phyloP scores from a whole-genome alignment of 768 basidiomycete species.

The Brasilioporus rufonigricans region DNA sequence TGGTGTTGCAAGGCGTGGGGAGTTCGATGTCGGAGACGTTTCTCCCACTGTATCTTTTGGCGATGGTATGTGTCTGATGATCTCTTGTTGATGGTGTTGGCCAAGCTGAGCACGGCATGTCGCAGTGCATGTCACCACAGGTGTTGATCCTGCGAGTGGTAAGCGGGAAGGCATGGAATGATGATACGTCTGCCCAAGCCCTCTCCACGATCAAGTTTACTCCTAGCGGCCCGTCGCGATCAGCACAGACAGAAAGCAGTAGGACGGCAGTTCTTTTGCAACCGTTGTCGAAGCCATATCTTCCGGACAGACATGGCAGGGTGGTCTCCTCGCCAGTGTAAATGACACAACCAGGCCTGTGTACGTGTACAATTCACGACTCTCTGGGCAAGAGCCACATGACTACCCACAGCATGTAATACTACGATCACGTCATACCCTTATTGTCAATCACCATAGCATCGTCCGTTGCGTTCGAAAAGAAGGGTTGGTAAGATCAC shows the following conservation, averaged over 20 bases:
- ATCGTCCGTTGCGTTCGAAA: too few species aligned
- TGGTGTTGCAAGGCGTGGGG: conserved; percentile 14
- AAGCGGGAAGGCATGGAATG: conserved; percentile 11
- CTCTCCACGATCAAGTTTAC: conserved; percentile 12
- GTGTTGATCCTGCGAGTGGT: conserved; percentile 26
- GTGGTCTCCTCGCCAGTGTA: not conserved
- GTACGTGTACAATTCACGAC: not conserved
- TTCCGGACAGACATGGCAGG: not conserved
- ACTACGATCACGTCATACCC: too few species aligned
- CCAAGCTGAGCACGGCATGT: not conserved
- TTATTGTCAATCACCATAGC: too few species aligned
- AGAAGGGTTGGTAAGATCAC: too few species aligned
- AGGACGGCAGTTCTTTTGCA: not conserved
- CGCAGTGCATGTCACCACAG: conserved; percentile 13
- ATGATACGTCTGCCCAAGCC: not conserved
- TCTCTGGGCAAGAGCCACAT: not conserved
- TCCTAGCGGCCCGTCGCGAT: not conserved
- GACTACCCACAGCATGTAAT: not conserved
- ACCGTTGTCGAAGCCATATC: not conserved
- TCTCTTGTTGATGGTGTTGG: too few species aligned
- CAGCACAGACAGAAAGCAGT: not conserved
- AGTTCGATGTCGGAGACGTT: conserved; percentile 17
- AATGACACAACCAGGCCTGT: not conserved
- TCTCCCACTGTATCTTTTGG: conserved; percentile 9
- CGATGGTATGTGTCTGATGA: conserved; percentile 16